phyloP scores from a whole-genome alignment of 2,329 filamentous ascomycete species.

The Coniochaeta sp. region DNA sequence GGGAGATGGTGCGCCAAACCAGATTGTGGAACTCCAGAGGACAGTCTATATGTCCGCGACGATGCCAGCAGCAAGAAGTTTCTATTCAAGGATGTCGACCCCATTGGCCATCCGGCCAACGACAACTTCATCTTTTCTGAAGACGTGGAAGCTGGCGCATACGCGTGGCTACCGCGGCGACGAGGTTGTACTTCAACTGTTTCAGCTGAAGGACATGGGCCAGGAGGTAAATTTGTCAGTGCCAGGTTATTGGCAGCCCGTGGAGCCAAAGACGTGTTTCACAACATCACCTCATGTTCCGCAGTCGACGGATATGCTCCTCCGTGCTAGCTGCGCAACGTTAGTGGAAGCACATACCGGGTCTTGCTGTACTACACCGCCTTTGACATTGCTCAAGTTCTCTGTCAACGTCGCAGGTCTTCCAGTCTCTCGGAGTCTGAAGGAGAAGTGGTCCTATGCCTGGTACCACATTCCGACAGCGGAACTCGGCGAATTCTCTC shows the following conservation, averaged over 20 bases:
- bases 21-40: conserved; percentile 23
- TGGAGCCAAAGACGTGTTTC: neutral
- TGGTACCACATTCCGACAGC: neutral
- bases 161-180: neutral
- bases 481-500: neutral
- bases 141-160: neutral
- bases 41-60: conserved; percentile 16
- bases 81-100: conserved; percentile 23
- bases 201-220: neutral
- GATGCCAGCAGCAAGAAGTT: conserved; percentile 3
- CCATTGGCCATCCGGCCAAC: conserved; percentile 10
- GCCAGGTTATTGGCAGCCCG: neutral
- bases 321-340: neutral
- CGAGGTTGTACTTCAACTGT: conserved; percentile 7
- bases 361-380: neutral
- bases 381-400: neutral
- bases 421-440: neutral
- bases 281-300: neutral
- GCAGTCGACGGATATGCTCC: neutral
- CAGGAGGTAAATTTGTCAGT: neutral
- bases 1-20: conserved; percentile 1
- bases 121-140: conserved; percentile 23
- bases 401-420: neutral
- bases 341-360: neutral
- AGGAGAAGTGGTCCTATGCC: neutral